Evolutionary conservation across 345 rosid species (phyloP), one percentile per base, ranked within the genome.

Genomic region (Citrus hindsii): DNA sequence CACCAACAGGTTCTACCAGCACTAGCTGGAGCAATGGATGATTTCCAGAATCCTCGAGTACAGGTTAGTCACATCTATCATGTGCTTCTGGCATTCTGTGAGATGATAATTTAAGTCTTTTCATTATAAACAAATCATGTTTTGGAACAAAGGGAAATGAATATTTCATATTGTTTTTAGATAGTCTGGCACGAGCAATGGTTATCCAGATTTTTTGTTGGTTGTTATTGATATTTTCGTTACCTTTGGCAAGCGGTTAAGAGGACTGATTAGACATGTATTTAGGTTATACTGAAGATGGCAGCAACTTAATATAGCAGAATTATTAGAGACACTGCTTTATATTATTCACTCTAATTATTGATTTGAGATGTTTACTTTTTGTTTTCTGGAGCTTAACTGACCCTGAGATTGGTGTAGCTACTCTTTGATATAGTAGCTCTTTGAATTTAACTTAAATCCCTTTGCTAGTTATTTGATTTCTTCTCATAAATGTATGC

Each of bases 31-130:
- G 88, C 99, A 74, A 97, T 97, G 99, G 99, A 97, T 76, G 98
- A 97, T 77, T 92, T 97, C 78, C 98, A 90, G 82, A 97, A 94
- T 86, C 98, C 99, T 69, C 87, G 99, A 63, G 98, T 97, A 37
- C 99, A 97, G 98, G 99, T 96, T 81, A 64, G 87, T 77, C 42
- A 10, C 25, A 58, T 55, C 16, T 76, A 38, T 53, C 6, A 53
- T 18, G 58, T 53, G n/a, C 22, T 18, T 53, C 58, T 51, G 56
- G 5, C 19, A 19, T 16, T 53, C 28, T n/a, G 55, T 37, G 46
- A 42, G 58, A 42, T 42, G 73, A 22, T 22, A 38, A 42, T 6
- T 60, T 33, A 56, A n/a, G 21, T 30, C 75, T 21, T 71, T 55
- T 8, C 6, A 3, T 53, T 71, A 67, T 18, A 22, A n/a, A 24